Evolutionary conservation across 768 basidiomycete species (phyloP), one percentile per base, ranked within the genome.

Genomic region (Sarcomyxa edulis): DNA sequence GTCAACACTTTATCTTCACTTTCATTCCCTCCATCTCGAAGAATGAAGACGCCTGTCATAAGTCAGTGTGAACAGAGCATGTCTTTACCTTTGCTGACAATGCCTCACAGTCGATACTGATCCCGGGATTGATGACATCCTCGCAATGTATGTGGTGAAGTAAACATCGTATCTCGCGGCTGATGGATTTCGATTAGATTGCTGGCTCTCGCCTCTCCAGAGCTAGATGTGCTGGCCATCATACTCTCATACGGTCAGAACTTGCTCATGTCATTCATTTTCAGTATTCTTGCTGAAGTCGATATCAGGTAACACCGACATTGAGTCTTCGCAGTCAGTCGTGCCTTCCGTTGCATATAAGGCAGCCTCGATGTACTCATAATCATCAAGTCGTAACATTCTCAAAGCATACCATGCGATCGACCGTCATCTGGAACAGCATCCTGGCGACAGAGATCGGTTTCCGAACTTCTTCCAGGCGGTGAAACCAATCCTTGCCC

Each of bases 141-240:
- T 90, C 36, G 88, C 88, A 20, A 77, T 93, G 87, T 84, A 42
- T 42, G 78, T 57, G n/a, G n/a, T n/a, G n/a, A n/a, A n/a, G n/a
- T n/a, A n/a, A n/a, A n/a, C n/a, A 20, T 18, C 10, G 22, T 23
- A 8, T 11, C 26, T n/a, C 18, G 37, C 11, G 29, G 16, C 36
- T 16, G 15, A 12, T 10, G 23, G 27, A 25, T 1, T 5, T 4
- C 14, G 9, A 11, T 16, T 49, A 89, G 86, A 42, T 61, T 92
- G 38, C 62, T 90, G 8, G 90, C 89, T 1, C 65, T 92, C 16
- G 72, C 88, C 12, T 88, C 85, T 7, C 90, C 91, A 8, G 88
- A 95, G 53, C 58, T 95, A 1, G 74, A 90, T 35, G 81, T 95
- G 10, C 57, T 86, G 23, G 84, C 84, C 1, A 81, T 83, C 47